A percentile compares a stretch with the other conserved stretches of the same genome.
Conservation (phyloP, 225 moss, liverwort and hornwort genomes). For the Anthoceros angustus region DNA sequence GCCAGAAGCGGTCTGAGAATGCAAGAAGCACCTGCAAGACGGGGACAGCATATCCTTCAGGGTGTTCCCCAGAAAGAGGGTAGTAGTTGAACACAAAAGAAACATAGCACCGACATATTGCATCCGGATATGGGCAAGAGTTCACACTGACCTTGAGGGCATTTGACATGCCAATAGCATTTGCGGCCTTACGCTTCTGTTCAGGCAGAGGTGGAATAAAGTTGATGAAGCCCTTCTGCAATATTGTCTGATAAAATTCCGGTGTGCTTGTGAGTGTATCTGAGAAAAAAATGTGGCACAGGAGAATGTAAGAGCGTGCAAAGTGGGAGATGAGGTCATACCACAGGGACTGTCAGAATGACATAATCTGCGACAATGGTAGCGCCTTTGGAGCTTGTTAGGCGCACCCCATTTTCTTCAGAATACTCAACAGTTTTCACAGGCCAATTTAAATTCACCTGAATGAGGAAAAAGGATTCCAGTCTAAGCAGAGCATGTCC, state of each 20-base stretch:
- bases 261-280: background rate
- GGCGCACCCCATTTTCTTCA: conserved; percentile 20
- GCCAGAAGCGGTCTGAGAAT: conserved; percentile 74
- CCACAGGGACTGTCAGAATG: conserved; percentile 63
- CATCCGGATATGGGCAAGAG: background rate
- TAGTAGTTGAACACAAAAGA: background rate
- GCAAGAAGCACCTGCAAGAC: conserved; percentile 53
- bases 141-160: conserved; percentile 43
- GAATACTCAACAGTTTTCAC: conserved; percentile 42
- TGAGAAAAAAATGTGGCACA: background rate
- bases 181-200: conserved; percentile 39
- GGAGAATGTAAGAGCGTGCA: no score
- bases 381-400: conserved; percentile 40
- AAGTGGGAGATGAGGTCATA: conserved; percentile 11
- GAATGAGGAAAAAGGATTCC: background rate
- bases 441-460: conserved; percentile 51
- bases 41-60: background rate
- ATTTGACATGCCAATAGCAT: conserved; percentile 73
- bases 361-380: conserved; percentile 39
- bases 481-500: background rate
- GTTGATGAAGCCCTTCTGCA: conserved; percentile 40
- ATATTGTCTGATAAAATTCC: conserved; percentile 29
- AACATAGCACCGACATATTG: background rate
- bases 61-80: background rate
- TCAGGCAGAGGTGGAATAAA: conserved; percentile 49